Conservation (phyloP, 2,329 filamentous ascomycete species). For the Cercospora berteroae region DNA sequence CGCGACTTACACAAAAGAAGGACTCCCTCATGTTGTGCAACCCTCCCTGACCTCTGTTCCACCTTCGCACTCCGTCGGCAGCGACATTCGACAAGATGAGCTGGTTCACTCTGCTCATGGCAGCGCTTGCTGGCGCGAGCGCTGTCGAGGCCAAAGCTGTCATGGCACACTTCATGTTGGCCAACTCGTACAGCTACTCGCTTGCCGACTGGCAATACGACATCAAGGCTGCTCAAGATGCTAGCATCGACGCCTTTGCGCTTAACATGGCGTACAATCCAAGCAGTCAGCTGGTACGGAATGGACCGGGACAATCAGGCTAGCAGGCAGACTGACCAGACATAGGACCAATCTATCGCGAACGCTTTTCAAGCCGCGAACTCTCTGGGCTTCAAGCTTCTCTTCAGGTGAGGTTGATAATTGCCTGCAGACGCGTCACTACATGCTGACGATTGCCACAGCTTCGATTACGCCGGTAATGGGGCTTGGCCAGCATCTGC, state of each 20-base stretch:
- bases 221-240: slow-evolving; percentile 19
- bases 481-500: slow-evolving; percentile 38
- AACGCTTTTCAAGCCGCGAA: slow-evolving; percentile 46
- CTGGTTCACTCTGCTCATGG: slow-evolving; percentile 13
- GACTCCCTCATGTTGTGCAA: not conserved
- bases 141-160: slow-evolving; percentile 17
- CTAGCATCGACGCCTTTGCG: slow-evolving; percentile 50
- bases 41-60: not conserved
- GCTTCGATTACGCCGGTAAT: slow-evolving; percentile 56
- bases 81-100: slow-evolving; percentile 7
- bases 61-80: not conserved
- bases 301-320: not conserved
- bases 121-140: slow-evolving; percentile 15
- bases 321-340: not conserved
- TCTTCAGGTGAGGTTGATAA: slow-evolving; percentile 45
- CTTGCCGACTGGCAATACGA: slow-evolving; percentile 17
- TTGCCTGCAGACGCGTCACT: no score
- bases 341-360: slow-evolving; percentile 45
- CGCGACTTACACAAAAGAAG: not conserved
- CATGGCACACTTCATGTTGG: slow-evolving; percentile 20
- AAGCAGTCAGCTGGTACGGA: slow-evolving; percentile 5
- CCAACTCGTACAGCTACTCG: slow-evolving; percentile 16
- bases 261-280: slow-evolving; percentile 52
- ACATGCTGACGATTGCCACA: not conserved
- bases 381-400: slow-evolving; percentile 49